phyloP scores from a whole-genome alignment of 2,329 filamentous ascomycete species.

The Ophiostoma fasciatum region DNA sequence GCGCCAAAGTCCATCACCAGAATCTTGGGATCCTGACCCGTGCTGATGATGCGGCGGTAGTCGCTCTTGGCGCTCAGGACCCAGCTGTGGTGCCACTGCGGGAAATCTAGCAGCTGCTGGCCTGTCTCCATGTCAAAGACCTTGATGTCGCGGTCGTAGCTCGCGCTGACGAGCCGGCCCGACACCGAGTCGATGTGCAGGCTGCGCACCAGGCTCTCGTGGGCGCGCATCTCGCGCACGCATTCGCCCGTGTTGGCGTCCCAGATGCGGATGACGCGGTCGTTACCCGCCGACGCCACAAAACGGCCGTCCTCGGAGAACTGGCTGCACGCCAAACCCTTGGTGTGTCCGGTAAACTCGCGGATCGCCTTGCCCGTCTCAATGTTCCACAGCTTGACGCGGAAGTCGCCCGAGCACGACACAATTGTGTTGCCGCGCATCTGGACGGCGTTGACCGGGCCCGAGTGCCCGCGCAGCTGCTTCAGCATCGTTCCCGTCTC shows the following conservation, averaged over 20 bases:
- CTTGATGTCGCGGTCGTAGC: slow-evolving; percentile 91
- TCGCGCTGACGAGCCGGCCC: slow-evolving; percentile 75
- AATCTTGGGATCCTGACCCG: slow-evolving; percentile 84
- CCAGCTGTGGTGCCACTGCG: slow-evolving; percentile 95
- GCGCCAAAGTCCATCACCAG: slow-evolving; percentile 85
- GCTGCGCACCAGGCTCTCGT: slow-evolving; percentile 74
- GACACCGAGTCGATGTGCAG: slow-evolving; percentile 82
- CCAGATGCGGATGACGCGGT: slow-evolving; percentile 91
- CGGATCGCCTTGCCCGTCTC: slow-evolving; percentile 77
- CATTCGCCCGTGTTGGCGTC: slow-evolving; percentile 82
- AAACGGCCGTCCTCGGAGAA: slow-evolving; percentile 91
- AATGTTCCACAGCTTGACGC: slow-evolving; percentile 91
- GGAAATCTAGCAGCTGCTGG: slow-evolving; percentile 64
- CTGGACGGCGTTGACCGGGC: slow-evolving; percentile 93
- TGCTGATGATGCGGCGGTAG: slow-evolving; percentile 86
- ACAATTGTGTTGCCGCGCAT: slow-evolving; percentile 86
- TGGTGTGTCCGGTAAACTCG: slow-evolving; percentile 80
- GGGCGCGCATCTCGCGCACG: slow-evolving; percentile 65
- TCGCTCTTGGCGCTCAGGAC: slow-evolving; percentile 92
- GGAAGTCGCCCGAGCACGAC: slow-evolving; percentile 84
- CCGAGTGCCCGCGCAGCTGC: slow-evolving; percentile 70
- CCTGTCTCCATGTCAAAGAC: slow-evolving; percentile 82
- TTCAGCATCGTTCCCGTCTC: slow-evolving; percentile 60
- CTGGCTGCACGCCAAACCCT: slow-evolving; percentile 88
- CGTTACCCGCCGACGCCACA: slow-evolving; percentile 87